phyloP scores from a whole-genome alignment of 768 basidiomycete genomes.

The Boletus patriciae region DNA sequence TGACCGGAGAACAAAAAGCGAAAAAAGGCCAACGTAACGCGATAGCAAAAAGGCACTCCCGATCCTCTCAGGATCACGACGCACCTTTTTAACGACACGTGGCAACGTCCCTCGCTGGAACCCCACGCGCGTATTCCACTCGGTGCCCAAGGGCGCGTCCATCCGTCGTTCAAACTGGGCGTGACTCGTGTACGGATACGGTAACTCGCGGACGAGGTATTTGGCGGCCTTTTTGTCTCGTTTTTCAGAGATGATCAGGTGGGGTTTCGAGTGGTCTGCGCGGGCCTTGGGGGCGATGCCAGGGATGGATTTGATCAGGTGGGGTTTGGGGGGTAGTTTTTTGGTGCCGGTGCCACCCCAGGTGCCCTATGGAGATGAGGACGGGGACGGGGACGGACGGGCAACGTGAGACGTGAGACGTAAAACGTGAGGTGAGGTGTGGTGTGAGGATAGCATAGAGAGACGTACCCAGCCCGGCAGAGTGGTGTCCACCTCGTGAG shows the following conservation, averaged over 20 bases:
- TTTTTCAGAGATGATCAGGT: conserved; percentile 95
- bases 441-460: not conserved
- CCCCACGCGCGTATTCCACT: conserved; percentile 90
- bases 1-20: too few relatives aligned
- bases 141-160: conserved; percentile 77
- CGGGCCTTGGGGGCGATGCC: conserved; percentile 80
- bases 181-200: conserved; percentile 91
- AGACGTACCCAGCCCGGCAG: conserved; percentile 89
- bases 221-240: conserved; percentile 91
- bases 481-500: conserved; percentile 82
- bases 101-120: conserved; percentile 87
- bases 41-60: not conserved
- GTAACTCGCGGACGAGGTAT: conserved; percentile 88
- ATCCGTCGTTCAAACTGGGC: conserved; percentile 90
- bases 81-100: conserved; percentile 82
- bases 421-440: too few relatives aligned
- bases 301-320: conserved; percentile 76
- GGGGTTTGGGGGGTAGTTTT: conserved; percentile 58
- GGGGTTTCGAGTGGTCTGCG: conserved; percentile 78
- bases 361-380: conserved; percentile 58
- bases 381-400: too few relatives aligned
- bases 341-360: conserved; percentile 85
- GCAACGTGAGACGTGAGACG: not conserved
- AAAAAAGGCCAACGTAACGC: not conserved
- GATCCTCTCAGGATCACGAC: not conserved